Evolutionary conservation across 2,329 filamentous ascomycete genomes (phyloP).

Genomic region (Alternaria rosae): DNA sequence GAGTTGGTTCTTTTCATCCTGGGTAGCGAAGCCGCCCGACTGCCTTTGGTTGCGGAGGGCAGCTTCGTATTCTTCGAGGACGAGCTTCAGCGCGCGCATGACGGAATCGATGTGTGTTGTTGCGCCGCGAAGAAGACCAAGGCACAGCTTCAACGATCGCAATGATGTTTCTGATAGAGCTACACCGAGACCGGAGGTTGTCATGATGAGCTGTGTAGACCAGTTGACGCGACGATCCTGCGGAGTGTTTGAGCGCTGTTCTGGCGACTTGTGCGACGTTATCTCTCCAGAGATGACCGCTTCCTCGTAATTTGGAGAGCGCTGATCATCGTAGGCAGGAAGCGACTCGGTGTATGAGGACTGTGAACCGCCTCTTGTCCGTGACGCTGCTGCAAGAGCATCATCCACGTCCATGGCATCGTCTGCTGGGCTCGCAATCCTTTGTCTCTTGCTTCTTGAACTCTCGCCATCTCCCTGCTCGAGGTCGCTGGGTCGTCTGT

Average conservation of each 20-base stretch:
- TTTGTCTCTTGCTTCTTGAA: conserved; percentile 52
- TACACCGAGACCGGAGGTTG: conserved; percentile 87
- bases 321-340: conserved; percentile 82
- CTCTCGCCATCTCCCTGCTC: conserved; percentile 50
- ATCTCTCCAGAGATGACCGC: conserved; percentile 41
- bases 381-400: conserved; percentile 35
- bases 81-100: conserved; percentile 74
- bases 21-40: conserved; percentile 21
- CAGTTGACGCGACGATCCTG: conserved; percentile 62
- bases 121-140: conserved; percentile 80
- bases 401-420: conserved; percentile 60
- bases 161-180: conserved; percentile 91
- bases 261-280: conserved; percentile 34
- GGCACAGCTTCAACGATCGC: conserved; percentile 82
- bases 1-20: conserved; percentile 19
- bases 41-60: conserved; percentile 45
- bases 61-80: conserved; percentile 81
- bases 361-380: conserved; percentile 64
- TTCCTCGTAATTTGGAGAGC: conserved; percentile 78
- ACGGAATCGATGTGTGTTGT: conserved; percentile 81
- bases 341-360: conserved; percentile 76
- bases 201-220: conserved; percentile 86
- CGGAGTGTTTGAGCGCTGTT: conserved; percentile 30
- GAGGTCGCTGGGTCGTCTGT: conserved; percentile 62
- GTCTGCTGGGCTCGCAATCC: conserved; percentile 49